Base-by-base conservation (phyloP, 257 asterid species). In the Eustoma russellianum region DNA sequence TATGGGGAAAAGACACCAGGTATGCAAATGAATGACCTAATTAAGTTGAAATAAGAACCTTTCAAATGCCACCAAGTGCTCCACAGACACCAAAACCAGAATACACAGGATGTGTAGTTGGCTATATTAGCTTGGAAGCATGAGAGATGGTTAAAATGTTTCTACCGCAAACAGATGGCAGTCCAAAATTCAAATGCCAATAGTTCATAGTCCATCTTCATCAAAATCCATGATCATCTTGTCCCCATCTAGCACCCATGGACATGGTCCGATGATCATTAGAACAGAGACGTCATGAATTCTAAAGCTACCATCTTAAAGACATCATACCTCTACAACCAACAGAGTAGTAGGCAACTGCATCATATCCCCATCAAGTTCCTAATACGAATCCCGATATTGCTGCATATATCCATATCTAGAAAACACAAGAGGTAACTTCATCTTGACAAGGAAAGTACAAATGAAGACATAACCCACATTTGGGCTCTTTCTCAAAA, bases 181-280 rank as follows among this genome's bases (percentile, higher is more conserved):
- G 62, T 76, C 76, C 83, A 69, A 68, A 62, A 73, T 66, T 69
- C 85, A 79, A 67, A 75, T 62, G 61, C 72, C 88, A 78, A 56
- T 78, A 81, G 83, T 79, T 71, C 85, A 78, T 58, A 61, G 76
- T 83, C 94, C 94, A 71, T 86, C 95, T 78, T 77, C 78, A 73
- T 64, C 70, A 82, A 75, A 76, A 75, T 89, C 93, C 94, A 70
- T 71, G 88, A 74, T 79, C 87, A 78, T 70, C 89, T 68, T 65
- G 89, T 80, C 70, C 80, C 80, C 71, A 77, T 85, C 93, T 85
- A 89, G 97, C 93, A 82, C 83, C 83, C 77, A 80, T 76, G 78
- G 95, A 80, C 87, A 88, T 75, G 76, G 9, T 70, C 71, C 54
- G 81, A 83, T 80, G 88, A 85, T 77, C 76, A 79, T 83, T 79